A percentile compares a stretch with the other conserved stretches of the same genome.
Conservation (phyloP, 495 filamentous ascomycete genomes). For the Lasiosphaeriaceae sp. region DNA sequence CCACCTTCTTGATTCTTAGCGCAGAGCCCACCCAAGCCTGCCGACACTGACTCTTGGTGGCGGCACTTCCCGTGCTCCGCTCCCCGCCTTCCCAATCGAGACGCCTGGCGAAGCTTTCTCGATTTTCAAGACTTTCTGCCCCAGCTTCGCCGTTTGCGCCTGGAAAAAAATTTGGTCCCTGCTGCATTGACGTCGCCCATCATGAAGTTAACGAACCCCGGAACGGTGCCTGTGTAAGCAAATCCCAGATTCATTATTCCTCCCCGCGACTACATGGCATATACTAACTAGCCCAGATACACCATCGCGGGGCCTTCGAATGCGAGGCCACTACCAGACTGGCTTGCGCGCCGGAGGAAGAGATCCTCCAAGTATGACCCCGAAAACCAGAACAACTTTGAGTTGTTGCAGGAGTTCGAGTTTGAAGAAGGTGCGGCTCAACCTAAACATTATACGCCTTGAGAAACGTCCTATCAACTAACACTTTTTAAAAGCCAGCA, state of each 20-base stretch:
- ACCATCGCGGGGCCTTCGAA: constrained; percentile 92
- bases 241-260: neutral
- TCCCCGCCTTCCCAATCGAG: neutral
- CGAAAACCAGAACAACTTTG: constrained; percentile 88
- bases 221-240: constrained; percentile 50
- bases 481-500: constrained; percentile 55
- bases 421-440: constrained; percentile 67
- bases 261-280: neutral
- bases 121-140: neutral
- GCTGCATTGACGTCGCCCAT: constrained; percentile 12
- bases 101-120: neutral
- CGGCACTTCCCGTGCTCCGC: neutral
- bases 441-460: neutral
- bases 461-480: neutral
- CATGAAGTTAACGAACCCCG: constrained; percentile 89
- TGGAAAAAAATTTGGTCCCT: neutral
- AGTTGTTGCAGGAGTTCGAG: constrained; percentile 95
- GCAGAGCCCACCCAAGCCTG: no score
- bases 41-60: neutral
- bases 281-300: constrained; percentile 35
- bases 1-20: no score
- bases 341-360: constrained; percentile 86
- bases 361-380: constrained; percentile 89
- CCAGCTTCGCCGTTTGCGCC: neutral
- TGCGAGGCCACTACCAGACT: constrained; percentile 88